phyloP scores from a whole-genome alignment of 2,329 filamentous ascomycete species.

The Fusarium sp. region DNA sequence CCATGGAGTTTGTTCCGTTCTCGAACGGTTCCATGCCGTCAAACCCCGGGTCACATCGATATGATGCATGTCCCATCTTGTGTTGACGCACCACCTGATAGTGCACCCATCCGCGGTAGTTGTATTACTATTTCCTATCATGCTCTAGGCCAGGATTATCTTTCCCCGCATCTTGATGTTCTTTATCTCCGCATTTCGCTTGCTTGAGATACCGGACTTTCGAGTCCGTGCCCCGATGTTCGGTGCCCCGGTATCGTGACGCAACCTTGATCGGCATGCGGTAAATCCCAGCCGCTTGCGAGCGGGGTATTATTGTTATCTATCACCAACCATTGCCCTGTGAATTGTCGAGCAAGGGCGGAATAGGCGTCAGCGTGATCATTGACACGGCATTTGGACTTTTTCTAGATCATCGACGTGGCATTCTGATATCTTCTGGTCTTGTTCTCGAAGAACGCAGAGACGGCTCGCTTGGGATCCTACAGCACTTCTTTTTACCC shows the following conservation, averaged over 20 bases:
- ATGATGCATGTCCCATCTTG: neutral
- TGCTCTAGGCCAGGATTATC: constrained; percentile 25
- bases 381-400: neutral
- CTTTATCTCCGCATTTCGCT: constrained; percentile 25
- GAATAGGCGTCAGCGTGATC: neutral
- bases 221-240: constrained; percentile 27
- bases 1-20: constrained; percentile 13
- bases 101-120: constrained; percentile 24
- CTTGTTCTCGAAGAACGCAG: constrained; percentile 3
- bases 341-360: neutral
- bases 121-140: constrained; percentile 34
- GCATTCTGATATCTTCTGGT: neutral
- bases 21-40: constrained; percentile 27
- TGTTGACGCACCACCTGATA: constrained; percentile 30
- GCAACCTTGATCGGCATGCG: constrained; percentile 30
- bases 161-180: constrained; percentile 16
- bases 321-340: constrained; percentile 1
- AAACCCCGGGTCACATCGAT: constrained; percentile 27
- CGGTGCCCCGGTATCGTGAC: constrained; percentile 23
- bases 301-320: constrained; percentile 18
- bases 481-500: neutral
- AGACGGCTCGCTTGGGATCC: neutral
- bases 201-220: constrained; percentile 21
- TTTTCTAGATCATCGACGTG: constrained; percentile 4
- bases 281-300: constrained; percentile 22